Conservation (phyloP, 176 grass and related monocot genomes). For the Cenchrus purpureus region DNA sequence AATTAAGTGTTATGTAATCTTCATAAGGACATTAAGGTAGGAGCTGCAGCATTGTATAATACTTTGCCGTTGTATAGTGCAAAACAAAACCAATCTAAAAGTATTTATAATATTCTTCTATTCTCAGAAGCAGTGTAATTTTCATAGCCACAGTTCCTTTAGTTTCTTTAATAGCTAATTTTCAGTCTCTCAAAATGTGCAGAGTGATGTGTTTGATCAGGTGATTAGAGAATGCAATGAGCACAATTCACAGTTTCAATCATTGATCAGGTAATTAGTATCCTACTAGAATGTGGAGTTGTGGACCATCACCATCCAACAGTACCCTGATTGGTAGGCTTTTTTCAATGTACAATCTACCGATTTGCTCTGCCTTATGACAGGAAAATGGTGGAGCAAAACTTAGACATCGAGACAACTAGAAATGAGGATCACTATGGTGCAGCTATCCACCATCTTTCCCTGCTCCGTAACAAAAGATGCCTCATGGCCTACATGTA, state of each 20-base stretch:
- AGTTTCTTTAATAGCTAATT: slow-evolving; percentile 13
- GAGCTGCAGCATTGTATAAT: background rate
- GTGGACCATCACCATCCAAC: background rate
- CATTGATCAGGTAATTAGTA: slow-evolving; percentile 70
- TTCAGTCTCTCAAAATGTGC: slow-evolving; percentile 7
- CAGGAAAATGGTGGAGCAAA: slow-evolving; percentile 92
- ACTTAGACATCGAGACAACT: slow-evolving; percentile 75
- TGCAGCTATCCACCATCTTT: slow-evolving; percentile 90
- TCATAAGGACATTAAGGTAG: background rate
- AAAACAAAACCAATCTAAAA: background rate
- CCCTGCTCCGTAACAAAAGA: slow-evolving; percentile 93
- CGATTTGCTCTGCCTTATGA: slow-evolving; percentile 31
- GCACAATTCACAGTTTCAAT: slow-evolving; percentile 81
- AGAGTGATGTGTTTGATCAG: slow-evolving; percentile 89
- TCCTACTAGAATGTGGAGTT: slow-evolving; percentile 22
- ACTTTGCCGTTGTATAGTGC: background rate
- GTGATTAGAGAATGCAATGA: slow-evolving; percentile 87
- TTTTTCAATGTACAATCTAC: slow-evolving; percentile 1
- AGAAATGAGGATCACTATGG: slow-evolving; percentile 95
- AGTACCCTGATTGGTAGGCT: background rate
- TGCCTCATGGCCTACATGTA: slow-evolving; percentile 99
- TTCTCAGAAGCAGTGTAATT: background rate
- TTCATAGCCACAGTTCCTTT: slow-evolving; percentile 15
- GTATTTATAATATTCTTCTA: background rate
- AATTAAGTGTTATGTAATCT: background rate